Evolutionary conservation across 1,284 basidiomycete species (phyloP), one percentile per base, ranked within the genome.

Genomic region (Cerioporus squamosus): DNA sequence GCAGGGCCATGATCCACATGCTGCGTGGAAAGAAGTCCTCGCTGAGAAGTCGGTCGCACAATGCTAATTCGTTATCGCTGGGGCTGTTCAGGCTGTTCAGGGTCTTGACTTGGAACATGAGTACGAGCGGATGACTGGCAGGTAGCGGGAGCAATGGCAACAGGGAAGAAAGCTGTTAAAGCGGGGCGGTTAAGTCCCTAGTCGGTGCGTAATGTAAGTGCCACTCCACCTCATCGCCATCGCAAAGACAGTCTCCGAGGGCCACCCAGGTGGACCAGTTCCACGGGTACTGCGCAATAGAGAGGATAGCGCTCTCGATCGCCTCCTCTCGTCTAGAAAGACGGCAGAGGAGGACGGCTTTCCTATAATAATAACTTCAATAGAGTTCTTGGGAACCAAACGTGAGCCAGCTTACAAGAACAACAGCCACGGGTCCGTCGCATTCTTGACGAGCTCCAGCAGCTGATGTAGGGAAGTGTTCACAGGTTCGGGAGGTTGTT

Each of bases 221-320:
- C 42, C 43, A 44, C 57, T 63, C 42, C 63, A 96, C 95, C 86
- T 96, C 94, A 75, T 95, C 94, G n/a, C 87, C 87, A 60, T 95
- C 94, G 36, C 90, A 87, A 26, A 97, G 83, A 67, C 94, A 90
- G 51, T 86, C 86, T 2, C 87, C 87, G 20, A 98, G 79, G 53
- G 95, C 82, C 20, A 84, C 79, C 97, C 97, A 99, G 4, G 90
- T 83, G 24, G 93, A 93, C 97, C 97, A 99, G 71, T 98, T 98
- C 89, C 95, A 99, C 8, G 94, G 90, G 69, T 91, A 94, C 3
- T 81, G 80, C 49, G 84, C 81, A 48, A 98, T 88, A 6, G 94
- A 96, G 33, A 86, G 75, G 18, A 98, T 77, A 8, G 89, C 83
- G 64, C 81, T 86, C 69, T 95, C 94, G 36, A 97, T 91, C 0